These are phyloP conservation scores for Sicyos baderoa DNA, from an alignment of 306 rosid species.

Conservation along the genomic window DNA sequence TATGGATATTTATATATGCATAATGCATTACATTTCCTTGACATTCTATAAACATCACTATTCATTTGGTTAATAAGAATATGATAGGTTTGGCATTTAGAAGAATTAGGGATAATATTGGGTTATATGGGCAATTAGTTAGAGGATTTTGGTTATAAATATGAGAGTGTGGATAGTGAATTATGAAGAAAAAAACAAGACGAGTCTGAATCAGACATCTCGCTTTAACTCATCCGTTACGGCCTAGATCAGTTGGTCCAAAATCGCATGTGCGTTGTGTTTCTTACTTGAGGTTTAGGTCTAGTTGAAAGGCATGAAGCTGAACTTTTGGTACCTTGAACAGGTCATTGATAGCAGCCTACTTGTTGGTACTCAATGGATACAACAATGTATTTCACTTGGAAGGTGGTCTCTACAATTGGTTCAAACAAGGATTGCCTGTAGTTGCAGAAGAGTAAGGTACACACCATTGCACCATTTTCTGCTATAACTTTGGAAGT, in stretches of 20 bases:
- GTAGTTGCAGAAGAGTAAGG: constrained; percentile 41
- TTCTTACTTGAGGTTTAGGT: background rate
- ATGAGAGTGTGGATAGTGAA: no score
- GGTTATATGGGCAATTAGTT: no score
- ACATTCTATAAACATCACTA: background rate
- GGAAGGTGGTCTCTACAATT: constrained; percentile 75
- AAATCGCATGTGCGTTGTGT: background rate
- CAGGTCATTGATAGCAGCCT: constrained; percentile 98
- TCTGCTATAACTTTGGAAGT: background rate
- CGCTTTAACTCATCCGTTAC: background rate
- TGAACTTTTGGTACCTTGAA: constrained; percentile 14
- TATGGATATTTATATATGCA: background rate
- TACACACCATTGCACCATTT: background rate
- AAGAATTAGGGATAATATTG: no score
- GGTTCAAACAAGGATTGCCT: constrained; percentile 78
- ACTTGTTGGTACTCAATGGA: constrained; percentile 84
- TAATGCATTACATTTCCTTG: background rate
- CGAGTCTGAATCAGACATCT: background rate
- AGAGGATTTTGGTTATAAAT: no score
- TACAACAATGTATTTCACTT: constrained; percentile 59
- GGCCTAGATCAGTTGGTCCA: no score
- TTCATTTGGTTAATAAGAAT: background rate
- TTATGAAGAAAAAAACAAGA: background rate
- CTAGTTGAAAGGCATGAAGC: background rate
- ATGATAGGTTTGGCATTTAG: no score